These are phyloP conservation scores for Monilinia fructicola DNA, from an alignment of 2,329 filamentous ascomycete genomes.

Conservation along the genomic window DNA sequence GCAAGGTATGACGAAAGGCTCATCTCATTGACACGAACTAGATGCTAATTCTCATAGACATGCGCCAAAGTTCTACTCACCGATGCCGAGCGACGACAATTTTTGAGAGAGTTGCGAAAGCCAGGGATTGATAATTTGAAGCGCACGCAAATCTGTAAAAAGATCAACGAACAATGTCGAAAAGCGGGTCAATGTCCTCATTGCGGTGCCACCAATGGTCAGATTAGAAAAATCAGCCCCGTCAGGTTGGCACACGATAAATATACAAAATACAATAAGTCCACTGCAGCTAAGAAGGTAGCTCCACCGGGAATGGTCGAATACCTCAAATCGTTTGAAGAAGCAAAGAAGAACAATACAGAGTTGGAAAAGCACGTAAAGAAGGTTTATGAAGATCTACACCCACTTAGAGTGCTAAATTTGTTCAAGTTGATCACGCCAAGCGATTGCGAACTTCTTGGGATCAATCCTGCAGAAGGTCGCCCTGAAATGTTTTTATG, in stretches of 20 bases:
- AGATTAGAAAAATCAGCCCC: conserved; percentile 88
- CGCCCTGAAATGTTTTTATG: conserved; percentile 96
- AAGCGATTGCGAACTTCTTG: conserved; percentile 85
- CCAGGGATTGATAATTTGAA: conserved; percentile 85
- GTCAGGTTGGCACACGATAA: conserved; percentile 94
- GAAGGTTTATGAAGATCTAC: conserved; percentile 92
- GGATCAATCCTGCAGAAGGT: conserved; percentile 81
- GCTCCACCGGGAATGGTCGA: conserved; percentile 76
- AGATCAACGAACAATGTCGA: conserved; percentile 83
- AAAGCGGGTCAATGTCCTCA: conserved; percentile 82
- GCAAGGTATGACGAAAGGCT: conserved; percentile 58
- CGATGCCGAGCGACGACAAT: conserved; percentile 73
- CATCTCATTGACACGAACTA: conserved; percentile 19
- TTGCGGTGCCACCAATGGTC: conserved; percentile 81
- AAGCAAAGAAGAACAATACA: conserved; percentile 72
- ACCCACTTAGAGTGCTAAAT: conserved; percentile 83
- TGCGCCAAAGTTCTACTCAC: conserved; percentile 82
- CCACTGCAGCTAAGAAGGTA: conserved; percentile 80
- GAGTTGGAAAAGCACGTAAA: conserved; percentile 89
- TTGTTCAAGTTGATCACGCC: conserved; percentile 86
- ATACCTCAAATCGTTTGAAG: conserved; percentile 82
- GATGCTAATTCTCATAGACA: conserved; percentile 48
- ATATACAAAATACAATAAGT: conserved; percentile 83
- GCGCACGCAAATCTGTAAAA: conserved; percentile 79
- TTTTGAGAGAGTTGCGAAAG: conserved; percentile 75